A percentile compares a stretch with the other conserved stretches of the same genome.
Evolutionary conservation across 352 stramenopile genomes (phyloP).

Genomic region (Phytophthora europaea): DNA sequence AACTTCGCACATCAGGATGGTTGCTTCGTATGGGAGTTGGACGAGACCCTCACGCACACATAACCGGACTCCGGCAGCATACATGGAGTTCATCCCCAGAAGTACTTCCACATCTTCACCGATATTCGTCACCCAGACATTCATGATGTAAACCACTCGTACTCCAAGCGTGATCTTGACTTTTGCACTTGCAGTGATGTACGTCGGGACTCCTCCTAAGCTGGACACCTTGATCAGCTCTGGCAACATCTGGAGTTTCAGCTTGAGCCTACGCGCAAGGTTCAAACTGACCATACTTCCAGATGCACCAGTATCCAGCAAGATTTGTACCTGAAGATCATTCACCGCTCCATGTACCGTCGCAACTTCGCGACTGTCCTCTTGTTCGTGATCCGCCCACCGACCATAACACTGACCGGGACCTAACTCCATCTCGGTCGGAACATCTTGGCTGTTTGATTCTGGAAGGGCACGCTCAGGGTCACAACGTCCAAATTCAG

Average conservation of each 20-base stretch:
- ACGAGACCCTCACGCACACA: background rate
- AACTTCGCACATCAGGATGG: background rate
- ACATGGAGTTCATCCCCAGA: constrained; percentile 46
- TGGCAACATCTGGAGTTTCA: constrained; percentile 3
- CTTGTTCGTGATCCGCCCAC: background rate
- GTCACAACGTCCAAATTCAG: background rate
- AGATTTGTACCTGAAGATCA: background rate
- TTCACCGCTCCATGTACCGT: background rate
- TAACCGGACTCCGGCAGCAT: constrained; percentile 21
- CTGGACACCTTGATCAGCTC: background rate
- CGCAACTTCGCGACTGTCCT: background rate
- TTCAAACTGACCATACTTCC: constrained; percentile 5
- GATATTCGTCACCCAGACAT: constrained; percentile 32
- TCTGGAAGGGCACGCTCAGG: background rate
- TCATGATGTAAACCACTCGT: background rate
- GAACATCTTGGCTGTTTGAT: background rate
- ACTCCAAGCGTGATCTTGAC: constrained; percentile 1
- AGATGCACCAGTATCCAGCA: background rate
- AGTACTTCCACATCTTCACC: constrained; percentile 32
- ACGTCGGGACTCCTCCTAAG: background rate
- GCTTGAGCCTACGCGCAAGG: constrained; percentile 8
- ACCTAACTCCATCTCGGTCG: background rate
- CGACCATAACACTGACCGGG: background rate
- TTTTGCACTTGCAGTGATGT: background rate
- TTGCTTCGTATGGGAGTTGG: constrained; percentile 3